These are phyloP conservation scores for Fomitopsis pinicola DNA, from an alignment of 1,284 basidiomycete species.

Conservation along the genomic window DNA sequence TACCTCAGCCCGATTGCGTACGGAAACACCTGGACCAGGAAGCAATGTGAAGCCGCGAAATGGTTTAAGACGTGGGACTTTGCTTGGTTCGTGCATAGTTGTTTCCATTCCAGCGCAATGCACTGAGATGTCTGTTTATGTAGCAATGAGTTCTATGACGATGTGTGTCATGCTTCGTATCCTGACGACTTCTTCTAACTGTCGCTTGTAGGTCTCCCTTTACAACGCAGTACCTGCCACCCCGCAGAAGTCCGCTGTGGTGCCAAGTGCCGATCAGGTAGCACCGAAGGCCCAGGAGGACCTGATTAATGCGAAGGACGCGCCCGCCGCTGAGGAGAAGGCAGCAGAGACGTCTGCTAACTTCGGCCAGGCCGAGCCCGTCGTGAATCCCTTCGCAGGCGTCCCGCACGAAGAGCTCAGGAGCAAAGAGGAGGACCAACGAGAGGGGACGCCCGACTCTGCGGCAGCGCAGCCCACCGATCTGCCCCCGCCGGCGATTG, in stretches of 20 bases:
- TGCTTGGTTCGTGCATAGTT: conserved; percentile 49
- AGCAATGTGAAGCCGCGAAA: conserved; percentile 71
- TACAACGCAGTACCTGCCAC: conserved; percentile 40
- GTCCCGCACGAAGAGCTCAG: conserved; percentile 20
- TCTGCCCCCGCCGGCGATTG: conserved; percentile 2
- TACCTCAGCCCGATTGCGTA: conserved; percentile 85
- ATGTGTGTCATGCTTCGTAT: conserved; percentile 36
- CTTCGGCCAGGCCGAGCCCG: conserved; percentile 58
- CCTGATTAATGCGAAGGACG: conserved; percentile 32
- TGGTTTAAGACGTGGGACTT: conserved; percentile 98
- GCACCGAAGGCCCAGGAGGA: conserved; percentile 38
- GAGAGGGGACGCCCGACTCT: conserved; percentile 6
- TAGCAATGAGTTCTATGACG: conserved; percentile 61
- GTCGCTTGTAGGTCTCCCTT: conserved; percentile 43
- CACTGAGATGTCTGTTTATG: background rate
- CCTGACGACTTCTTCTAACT: background rate
- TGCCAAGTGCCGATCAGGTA: conserved; percentile 35
- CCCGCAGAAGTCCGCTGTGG: conserved; percentile 28
- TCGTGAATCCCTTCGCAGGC: conserved; percentile 61
- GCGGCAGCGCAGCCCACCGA: conserved; percentile 7
- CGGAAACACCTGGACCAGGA: conserved; percentile 84
- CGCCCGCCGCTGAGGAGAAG: conserved; percentile 11
- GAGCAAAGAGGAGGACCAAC: conserved; percentile 13
- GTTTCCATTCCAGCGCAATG: background rate
- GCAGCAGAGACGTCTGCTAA: conserved; percentile 36